Conservation (phyloP, 139 green algal species). For the Asterochloris sp. region DNA sequence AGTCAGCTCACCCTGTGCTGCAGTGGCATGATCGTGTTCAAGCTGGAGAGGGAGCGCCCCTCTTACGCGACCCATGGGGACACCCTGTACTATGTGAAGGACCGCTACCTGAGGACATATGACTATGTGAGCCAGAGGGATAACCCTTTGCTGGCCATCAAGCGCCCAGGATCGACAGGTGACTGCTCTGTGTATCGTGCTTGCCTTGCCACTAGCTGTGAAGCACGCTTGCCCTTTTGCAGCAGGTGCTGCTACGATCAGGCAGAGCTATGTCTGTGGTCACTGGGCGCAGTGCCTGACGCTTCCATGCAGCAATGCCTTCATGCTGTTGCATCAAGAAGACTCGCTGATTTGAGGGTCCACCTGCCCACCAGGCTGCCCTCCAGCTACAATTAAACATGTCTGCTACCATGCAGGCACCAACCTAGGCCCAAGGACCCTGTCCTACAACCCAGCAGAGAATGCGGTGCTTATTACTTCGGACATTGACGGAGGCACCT, state of each 20-base stretch:
- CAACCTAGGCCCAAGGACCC: constrained; percentile 33
- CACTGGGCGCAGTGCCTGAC: no score
- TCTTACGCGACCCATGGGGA: constrained; percentile 79
- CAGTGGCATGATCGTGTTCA: constrained; percentile 99
- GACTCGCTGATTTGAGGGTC: no score
- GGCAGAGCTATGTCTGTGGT: neutral
- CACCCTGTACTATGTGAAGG: constrained; percentile 97
- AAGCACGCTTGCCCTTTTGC: neutral
- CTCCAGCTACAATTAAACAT: no score
- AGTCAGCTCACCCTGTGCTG: neutral
- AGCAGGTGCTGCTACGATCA: neutral
- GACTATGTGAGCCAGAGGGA: constrained; percentile 86
- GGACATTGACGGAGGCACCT: constrained; percentile 91
- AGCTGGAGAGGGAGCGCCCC: constrained; percentile 97
- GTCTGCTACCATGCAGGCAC: constrained; percentile 9
- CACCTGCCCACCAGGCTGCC: no score
- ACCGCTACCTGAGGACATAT: constrained; percentile 92
- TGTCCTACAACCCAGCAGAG: constrained; percentile 98
- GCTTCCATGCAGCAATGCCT: no score
- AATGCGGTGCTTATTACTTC: constrained; percentile 89
- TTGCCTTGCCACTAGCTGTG: neutral
- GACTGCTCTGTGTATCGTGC: neutral
- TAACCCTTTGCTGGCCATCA: constrained; percentile 89
- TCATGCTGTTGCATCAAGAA: no score
- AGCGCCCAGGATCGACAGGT: constrained; percentile 39